Evolutionary conservation across 345 rosid genomes (phyloP).

Genomic region (Dipteronia sinensis): DNA sequence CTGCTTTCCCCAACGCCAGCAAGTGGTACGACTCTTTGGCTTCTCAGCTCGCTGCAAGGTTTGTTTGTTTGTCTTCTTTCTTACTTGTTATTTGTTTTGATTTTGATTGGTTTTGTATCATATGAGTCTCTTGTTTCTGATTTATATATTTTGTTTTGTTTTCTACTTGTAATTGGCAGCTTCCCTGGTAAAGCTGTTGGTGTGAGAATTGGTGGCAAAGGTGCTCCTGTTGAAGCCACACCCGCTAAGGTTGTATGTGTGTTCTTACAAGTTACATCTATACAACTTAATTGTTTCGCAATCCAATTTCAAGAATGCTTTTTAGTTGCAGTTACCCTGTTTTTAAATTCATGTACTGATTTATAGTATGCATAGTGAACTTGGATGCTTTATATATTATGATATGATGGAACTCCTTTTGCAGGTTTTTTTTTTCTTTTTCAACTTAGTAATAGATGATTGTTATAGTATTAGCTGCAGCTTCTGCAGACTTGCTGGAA

Average conservation of each 20-base stretch:
- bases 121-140: not conserved
- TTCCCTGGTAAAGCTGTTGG: slow-evolving; percentile 89
- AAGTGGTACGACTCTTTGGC: slow-evolving; percentile 76
- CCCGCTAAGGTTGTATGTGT: slow-evolving; percentile 28
- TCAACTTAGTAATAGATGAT: too few relatives aligned
- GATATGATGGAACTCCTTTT: too few relatives aligned
- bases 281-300: too few relatives aligned
- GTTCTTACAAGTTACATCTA: not conserved
- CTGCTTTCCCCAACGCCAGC: slow-evolving; percentile 66
- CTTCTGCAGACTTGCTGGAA: not conserved
- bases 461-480: too few relatives aligned
- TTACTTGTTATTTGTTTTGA: not conserved
- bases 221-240: slow-evolving; percentile 45
- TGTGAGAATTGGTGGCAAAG: slow-evolving; percentile 61
- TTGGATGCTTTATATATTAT: not conserved
- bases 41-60: slow-evolving; percentile 72
- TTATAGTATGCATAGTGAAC: not conserved
- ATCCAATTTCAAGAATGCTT: too few relatives aligned
- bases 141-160: too few relatives aligned
- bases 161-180: slow-evolving; percentile 34
- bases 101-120: not conserved
- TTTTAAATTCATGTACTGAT: not conserved
- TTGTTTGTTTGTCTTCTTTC: not conserved
- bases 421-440: too few relatives aligned
- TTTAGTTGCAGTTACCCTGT: not conserved